Evolutionary conservation across 2,329 filamentous ascomycete genomes (phyloP), one percentile per base, ranked within the genome.

Genomic region (Elsinoe perseae): DNA sequence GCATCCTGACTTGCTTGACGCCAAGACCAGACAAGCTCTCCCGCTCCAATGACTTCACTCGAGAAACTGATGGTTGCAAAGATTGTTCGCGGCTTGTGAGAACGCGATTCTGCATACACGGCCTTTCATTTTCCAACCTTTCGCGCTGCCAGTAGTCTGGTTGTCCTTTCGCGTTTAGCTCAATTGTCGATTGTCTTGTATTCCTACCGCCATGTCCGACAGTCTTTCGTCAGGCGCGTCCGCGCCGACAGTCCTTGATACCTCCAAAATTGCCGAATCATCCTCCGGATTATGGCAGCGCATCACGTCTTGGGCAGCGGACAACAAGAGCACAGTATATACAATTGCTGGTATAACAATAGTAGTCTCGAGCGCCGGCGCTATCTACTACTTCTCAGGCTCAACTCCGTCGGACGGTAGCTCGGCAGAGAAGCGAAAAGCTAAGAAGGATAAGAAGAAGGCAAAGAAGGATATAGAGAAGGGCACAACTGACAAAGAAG

Each of bases 291-390:
- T 93, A 56, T 95, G 90, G 90, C 89, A 95, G 72, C 86, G 91
- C 66, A 77, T 96, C 73, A 86, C 90, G 63, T 85, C 78, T 68
- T 98, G 93, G 92, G 90, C 87, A 12, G 88, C 90, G 2, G 92
- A 97, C 71, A 91, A 98, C 76, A 97, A 96, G 77, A 87, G 89
- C 48, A 81, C 92, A 56, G 91, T 95, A 61, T 98, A 96, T 74
- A 96, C 93, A 63, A 89, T 97, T 73, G 93, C 92, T 56, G 93
- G 93, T 67, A 87, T 95, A 59, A 92, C 92, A 55, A 81, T 95
- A 48, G 89, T 96, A 42, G 87, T 95, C 57, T 93, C 89, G 12
- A 89, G 88, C 60, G 92, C 91, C 30, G 92, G 93, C 64, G 88
- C 89, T 42, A 86, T 95, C 68, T 98, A 97, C 78, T 97, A 96